Base-by-base conservation (phyloP, 306 rosid species). In the Medicago arabica region DNA sequence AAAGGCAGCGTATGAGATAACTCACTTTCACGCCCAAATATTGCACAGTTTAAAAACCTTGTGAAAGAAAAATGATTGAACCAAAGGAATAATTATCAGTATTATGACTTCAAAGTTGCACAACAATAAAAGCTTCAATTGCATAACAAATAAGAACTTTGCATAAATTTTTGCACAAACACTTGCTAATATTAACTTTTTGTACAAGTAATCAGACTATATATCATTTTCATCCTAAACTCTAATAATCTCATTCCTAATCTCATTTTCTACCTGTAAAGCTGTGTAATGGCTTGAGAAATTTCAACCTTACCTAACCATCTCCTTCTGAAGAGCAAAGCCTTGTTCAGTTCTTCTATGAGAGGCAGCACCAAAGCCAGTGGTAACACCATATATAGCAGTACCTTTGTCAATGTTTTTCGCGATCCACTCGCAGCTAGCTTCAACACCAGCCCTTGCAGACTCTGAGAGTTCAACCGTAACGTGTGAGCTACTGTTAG, bases 31-130 rank as follows among this genome's bases (percentile, higher is more conserved):
- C 49, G 41, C 60, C 76, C 85, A 69, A 84, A 84, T 76, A 84
- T 84, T 23, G 72, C 87, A n/a, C 80, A 84, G 79, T 84, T 84
- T 61, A 84, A 36, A 77, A 84, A 84, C 75, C 87, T 83, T 46
- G 3, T 6, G 4, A 41, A 25, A 9, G 53, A 65, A 66, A 58
- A 72, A 7, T 53, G 41, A 19, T 13, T 67, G 4, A 53, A 7
- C 31, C 71, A 54, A 61, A 40, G 71, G 49, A 66, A 36, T 36
- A 41, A 55, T 15, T 12, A 62, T 60, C 2, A 68, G 34, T 60
- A 8, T 40, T n/a, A 19, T 55, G 66, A 49, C 25, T 49, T 19
- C 17, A 16, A 54, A 58, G 34, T 46, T 15, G 60, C 19, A 28
- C 16, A 17, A 46, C 44, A 34, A 10, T 51, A 17, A 63, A 63